Evolutionary conservation across 805 yeast species (phyloP).

Genomic region (Barnettozyma salicaria): DNA sequence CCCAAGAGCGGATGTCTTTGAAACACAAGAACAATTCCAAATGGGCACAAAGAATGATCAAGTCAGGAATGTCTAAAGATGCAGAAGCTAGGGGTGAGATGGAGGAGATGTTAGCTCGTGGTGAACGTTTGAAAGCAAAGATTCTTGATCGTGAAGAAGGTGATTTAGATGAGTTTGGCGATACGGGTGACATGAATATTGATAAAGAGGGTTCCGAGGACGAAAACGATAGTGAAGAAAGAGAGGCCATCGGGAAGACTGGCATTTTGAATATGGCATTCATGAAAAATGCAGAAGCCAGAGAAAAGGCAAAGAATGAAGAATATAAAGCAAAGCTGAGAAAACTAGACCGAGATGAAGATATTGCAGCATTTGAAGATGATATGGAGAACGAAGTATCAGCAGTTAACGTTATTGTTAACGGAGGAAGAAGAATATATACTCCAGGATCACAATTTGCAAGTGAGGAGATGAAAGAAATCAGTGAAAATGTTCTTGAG

Average conservation of each 20-base stretch:
- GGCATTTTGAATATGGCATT: constrained; percentile 94
- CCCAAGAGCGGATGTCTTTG: constrained; percentile 86
- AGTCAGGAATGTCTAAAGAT: constrained; percentile 87
- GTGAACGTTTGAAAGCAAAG: constrained; percentile 68
- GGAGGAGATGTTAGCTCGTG: constrained; percentile 90
- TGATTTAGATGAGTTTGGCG: constrained; percentile 33
- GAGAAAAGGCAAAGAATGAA: constrained; percentile 53
- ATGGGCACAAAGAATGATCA: constrained; percentile 89
- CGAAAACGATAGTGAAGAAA: constrained; percentile 29
- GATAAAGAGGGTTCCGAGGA: constrained; percentile 42
- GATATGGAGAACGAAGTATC: constrained; percentile 26
- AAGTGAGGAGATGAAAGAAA: constrained; percentile 29
- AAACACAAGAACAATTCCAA: constrained; percentile 82
- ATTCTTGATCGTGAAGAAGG: constrained; percentile 54
- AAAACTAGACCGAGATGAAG: constrained; percentile 42
- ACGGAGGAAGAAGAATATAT: constrained; percentile 77
- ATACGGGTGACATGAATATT: constrained; percentile 42
- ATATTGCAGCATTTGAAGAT: constrained; percentile 33
- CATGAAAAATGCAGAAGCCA: constrained; percentile 84
- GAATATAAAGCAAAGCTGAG: constrained; percentile 46
- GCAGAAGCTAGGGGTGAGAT: constrained; percentile 77
- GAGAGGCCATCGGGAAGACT: constrained; percentile 59
- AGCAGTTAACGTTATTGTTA: constrained; percentile 45
- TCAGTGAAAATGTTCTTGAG: constrained; percentile 32
- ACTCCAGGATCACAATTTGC: constrained; percentile 45